phyloP scores from a whole-genome alignment of 257 asterid species.

The Linaria vulgaris region DNA sequence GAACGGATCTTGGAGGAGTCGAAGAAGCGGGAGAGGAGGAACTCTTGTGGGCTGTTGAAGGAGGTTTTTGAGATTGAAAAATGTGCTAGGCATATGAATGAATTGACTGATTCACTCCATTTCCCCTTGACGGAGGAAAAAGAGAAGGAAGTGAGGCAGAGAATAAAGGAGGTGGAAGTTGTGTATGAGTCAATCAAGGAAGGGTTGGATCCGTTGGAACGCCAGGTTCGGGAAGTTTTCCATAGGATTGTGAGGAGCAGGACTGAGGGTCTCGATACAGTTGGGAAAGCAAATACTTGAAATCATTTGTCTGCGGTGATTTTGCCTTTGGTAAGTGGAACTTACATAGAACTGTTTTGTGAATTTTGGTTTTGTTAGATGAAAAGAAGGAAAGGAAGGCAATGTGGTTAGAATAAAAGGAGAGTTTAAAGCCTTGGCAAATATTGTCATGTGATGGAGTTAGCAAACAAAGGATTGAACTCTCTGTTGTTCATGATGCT shows the following conservation, averaged over 20 bases:
- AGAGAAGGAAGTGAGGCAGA: constrained; percentile 65
- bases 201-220: constrained; percentile 79
- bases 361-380: too few relatives aligned
- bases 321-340: too few relatives aligned
- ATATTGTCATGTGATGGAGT: too few relatives aligned
- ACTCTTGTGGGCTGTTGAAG: constrained; percentile 68
- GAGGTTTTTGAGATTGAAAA: constrained; percentile 80
- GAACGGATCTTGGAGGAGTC: constrained; percentile 85
- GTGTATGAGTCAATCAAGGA: constrained; percentile 52
- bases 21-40: constrained; percentile 68
- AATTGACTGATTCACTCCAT: constrained; percentile 49
- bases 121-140: constrained; percentile 65
- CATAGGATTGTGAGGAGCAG: constrained; percentile 79
- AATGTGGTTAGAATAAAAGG: too few relatives aligned
- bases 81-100: constrained; percentile 55
- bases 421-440: too few relatives aligned
- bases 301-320: too few relatives aligned
- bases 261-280: constrained; percentile 66
- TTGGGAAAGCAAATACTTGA: constrained; percentile 33
- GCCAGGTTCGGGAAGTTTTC: constrained; percentile 75
- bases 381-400: too few relatives aligned
- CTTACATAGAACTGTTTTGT: too few relatives aligned
- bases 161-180: constrained; percentile 52
- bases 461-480: too few relatives aligned
- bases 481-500: too few relatives aligned